Evolutionary conservation across 2,329 filamentous ascomycete genomes (phyloP).

Genomic region (Venturiaceae sp.): DNA sequence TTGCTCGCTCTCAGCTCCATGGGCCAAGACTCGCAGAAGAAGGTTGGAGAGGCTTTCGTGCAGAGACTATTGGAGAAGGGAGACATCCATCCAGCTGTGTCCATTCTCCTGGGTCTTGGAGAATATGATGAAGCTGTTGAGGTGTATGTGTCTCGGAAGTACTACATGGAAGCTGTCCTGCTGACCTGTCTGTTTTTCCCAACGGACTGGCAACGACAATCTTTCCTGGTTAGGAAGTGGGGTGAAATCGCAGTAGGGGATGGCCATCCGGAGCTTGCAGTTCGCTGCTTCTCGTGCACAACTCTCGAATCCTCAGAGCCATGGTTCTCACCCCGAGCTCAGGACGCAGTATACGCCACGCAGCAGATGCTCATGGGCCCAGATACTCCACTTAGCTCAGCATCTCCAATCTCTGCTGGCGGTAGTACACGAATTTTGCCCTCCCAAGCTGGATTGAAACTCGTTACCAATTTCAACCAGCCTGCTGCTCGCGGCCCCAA

Average conservation of each 20-base stretch:
- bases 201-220: conserved; percentile 82
- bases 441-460: conserved; percentile 46
- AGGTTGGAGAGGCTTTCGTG: conserved; percentile 82
- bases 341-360: conserved; percentile 48
- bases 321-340: conserved; percentile 77
- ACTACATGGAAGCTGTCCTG: conserved; percentile 86
- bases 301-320: conserved; percentile 75
- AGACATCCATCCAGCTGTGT: conserved; percentile 84
- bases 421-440: conserved; percentile 57
- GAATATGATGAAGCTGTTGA: conserved; percentile 93
- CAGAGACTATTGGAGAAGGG: conserved; percentile 82
- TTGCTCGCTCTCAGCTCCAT: conserved; percentile 83
- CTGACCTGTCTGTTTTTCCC: conserved; percentile 77
- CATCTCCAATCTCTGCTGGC: conserved; percentile 14
- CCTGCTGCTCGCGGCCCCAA: conserved; percentile 36
- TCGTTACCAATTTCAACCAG: conserved; percentile 81
- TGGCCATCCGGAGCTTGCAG: conserved; percentile 80
- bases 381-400: conserved; percentile 29
- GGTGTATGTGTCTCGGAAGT: conserved; percentile 84
- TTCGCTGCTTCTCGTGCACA: conserved; percentile 87
- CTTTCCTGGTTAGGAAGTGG: conserved; percentile 85
- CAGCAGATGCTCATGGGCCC: conserved; percentile 38
- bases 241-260: conserved; percentile 84
- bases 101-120: conserved; percentile 84
- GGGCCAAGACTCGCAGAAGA: conserved; percentile 67